phyloP scores from a whole-genome alignment of 352 stramenopile species.

The Phytophthora pinifolia region DNA sequence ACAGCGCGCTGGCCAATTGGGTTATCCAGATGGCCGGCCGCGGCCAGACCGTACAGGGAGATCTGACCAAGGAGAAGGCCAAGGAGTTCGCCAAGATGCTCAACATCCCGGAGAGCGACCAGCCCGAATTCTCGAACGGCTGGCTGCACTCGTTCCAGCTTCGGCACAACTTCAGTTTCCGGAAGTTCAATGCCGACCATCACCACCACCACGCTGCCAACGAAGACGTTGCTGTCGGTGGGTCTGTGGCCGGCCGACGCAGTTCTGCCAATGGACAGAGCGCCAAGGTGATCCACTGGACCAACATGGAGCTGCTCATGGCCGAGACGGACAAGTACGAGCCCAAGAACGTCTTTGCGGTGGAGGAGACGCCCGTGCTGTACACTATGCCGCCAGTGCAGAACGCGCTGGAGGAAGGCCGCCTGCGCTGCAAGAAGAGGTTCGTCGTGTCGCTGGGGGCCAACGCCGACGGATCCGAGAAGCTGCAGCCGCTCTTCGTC shows the following conservation, averaged over 20 bases:
- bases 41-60: constrained; percentile 76
- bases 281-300: constrained; percentile 56
- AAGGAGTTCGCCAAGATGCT: constrained; percentile 86
- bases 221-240: background rate
- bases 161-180: constrained; percentile 84
- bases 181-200: constrained; percentile 77
- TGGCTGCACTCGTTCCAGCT: constrained; percentile 82
- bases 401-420: constrained; percentile 43
- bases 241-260: background rate
- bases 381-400: constrained; percentile 69
- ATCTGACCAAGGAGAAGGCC: constrained; percentile 86
- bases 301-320: constrained; percentile 59
- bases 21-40: constrained; percentile 83
- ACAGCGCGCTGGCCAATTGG: constrained; percentile 84
- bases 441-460: constrained; percentile 63
- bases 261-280: constrained; percentile 2
- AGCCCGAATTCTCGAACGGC: constrained; percentile 81
- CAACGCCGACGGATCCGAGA: constrained; percentile 76
- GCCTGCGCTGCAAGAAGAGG: constrained; percentile 68
- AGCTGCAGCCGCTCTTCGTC: constrained; percentile 78
- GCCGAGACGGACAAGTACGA: constrained; percentile 77
- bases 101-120: constrained; percentile 68
- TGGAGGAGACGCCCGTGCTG: constrained; percentile 74
- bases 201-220: constrained; percentile 21
- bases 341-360: constrained; percentile 68